Evolutionary conservation across 2,329 filamentous ascomycete genomes (phyloP).

Genomic region (Fusarium sp.): DNA sequence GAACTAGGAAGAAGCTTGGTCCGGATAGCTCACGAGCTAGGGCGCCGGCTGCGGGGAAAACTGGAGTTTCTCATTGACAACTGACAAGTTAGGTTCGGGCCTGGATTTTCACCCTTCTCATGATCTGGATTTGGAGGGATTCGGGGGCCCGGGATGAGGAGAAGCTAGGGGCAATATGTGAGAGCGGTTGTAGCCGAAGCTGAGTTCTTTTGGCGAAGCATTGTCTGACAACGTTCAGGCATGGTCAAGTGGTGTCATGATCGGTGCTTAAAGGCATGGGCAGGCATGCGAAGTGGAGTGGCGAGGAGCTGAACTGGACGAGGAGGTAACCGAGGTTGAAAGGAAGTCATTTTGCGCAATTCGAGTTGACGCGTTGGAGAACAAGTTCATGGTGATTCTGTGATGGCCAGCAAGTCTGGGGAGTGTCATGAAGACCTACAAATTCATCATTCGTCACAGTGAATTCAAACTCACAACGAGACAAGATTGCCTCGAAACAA

Average conservation of each 20-base stretch:
- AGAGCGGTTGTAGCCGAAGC: neutral
- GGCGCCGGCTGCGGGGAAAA: constrained; percentile 1
- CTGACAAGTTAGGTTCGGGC: neutral
- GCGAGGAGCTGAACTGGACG: neutral
- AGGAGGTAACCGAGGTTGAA: neutral
- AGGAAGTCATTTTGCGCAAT: neutral
- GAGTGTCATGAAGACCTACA: neutral
- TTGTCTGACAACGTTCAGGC: neutral
- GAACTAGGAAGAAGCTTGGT: neutral
- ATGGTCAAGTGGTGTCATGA: constrained; percentile 17
- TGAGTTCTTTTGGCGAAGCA: neutral
- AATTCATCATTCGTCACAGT: neutral
- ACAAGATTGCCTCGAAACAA: neutral
- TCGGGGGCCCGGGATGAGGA: neutral
- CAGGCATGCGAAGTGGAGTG: constrained; percentile 9
- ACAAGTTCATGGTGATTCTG: neutral
- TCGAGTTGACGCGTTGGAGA: neutral
- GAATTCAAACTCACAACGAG: constrained; percentile 9
- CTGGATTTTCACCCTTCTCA: constrained; percentile 5
- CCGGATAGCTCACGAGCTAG: neutral
- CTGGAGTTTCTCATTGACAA: neutral
- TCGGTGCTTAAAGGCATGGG: neutral
- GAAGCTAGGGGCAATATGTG: neutral
- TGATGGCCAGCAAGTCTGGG: neutral
- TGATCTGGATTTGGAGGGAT: constrained; percentile 5